Percentiles rank a stretch among this genome's conserved stretches.
Conservation (phyloP, 495 filamentous ascomycete genomes). For the Massariosphaeria phaeospora region DNA sequence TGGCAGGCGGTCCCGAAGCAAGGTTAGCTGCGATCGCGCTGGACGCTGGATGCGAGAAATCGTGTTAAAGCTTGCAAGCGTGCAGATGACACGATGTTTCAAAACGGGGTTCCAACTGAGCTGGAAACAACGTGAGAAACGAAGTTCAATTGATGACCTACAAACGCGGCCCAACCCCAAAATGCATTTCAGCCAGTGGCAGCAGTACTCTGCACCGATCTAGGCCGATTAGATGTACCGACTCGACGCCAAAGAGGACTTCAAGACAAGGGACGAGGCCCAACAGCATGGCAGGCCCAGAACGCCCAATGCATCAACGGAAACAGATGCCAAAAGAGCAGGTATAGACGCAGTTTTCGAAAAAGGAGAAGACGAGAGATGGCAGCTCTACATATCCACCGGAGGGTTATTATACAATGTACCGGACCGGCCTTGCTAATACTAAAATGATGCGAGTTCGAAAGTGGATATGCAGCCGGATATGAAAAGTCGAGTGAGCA, state of each 20-base stretch:
- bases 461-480: conserved; percentile 15
- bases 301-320: conserved; percentile 1
- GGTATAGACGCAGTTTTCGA: conserved; percentile 5
- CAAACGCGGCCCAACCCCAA: not conserved
- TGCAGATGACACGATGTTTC: no score
- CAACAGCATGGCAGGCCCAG: not conserved
- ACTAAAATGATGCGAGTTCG: conserved; percentile 27
- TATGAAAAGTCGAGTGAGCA: not conserved
- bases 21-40: no score
- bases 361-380: conserved; percentile 2
- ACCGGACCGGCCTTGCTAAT: conserved; percentile 30
- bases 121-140: no score
- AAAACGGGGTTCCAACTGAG: no score
- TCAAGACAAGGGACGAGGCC: not conserved
- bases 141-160: not conserved
- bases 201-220: conserved; percentile 13
- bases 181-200: conserved; percentile 19
- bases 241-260: conserved; percentile 1
- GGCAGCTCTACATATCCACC: conserved; percentile 22
- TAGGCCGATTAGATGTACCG: conserved; percentile 1
- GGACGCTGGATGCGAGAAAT: no score
- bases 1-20: no score
- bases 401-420: conserved; percentile 25
- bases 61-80: no score
- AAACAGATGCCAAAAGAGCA: not conserved